Base-by-base conservation (phyloP, 805 yeast species). In the Kodamaea sagamina region DNA sequence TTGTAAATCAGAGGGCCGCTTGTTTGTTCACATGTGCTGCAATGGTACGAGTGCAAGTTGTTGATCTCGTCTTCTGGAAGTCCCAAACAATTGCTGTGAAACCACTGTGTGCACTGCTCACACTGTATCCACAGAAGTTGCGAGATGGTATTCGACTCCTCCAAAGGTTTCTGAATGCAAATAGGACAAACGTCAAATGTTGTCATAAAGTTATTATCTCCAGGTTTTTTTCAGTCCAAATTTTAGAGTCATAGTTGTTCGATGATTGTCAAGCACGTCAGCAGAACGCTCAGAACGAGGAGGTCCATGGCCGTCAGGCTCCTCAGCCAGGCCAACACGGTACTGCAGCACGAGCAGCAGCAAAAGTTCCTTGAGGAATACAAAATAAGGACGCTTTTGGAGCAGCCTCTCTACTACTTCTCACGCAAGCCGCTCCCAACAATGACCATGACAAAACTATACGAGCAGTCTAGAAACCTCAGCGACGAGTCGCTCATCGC, bases 311-410 rank as follows among this genome's bases (percentile, higher is more conserved):
- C 21, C 16, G 7, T n/a, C 26, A 26, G 36, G 16, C 25, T 27
- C 2, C 19, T 22, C 6, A 22, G 40, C n/a, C 31, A 36, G 16
- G 40, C 36, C 2, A 16, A 27, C 17, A n/a, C 12, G 13, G 7
- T 16, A 2, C 36, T 35, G 10, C 39, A 36, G 16, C 32, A 18
- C 11, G 45, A 36, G 6, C 45, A 42, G 28, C 70, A 64, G 43
- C 66, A 65, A 38, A 49, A 63, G 16, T 79, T 79, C 45, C 68
- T 76, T 36, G 65, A 73, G 42, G 81, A 79, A 44, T 81, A 81
- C 59, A 72, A 75, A 46, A 71, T 80, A 18, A 62, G 88, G 42
- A 73, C 84, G 1, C 72, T 81, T 4, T 61, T 83, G 18, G 86
- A 82, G 47, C 65, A 77, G 29, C 69, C 82, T 42, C 80, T 84